Evolutionary conservation across 768 basidiomycete genomes (phyloP), one percentile per base, ranked within the genome.

Genomic region (Suillus subaureus): DNA sequence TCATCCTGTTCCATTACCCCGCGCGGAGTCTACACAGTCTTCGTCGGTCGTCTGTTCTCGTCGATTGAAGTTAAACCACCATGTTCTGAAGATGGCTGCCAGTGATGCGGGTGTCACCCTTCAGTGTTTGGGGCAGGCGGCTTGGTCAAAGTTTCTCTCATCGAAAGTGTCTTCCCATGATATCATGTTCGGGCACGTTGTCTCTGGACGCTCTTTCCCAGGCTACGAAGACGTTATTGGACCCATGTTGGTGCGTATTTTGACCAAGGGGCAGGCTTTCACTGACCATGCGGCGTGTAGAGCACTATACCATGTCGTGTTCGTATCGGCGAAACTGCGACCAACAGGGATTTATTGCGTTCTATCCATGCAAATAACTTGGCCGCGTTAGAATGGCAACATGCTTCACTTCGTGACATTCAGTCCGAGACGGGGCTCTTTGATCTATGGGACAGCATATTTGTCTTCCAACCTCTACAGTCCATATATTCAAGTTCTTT

Each of bases 251-350:
- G 83, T 84, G 61, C 68, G 81, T 72, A 35, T n/a, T 42, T 60
- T 47, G 4, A 58, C 54, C 35, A 16, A 42, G 23, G n/a, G 23
- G 13, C 5, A n/a, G n/a, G 15, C 33, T 21, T 35, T 6, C 16
- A 12, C 16, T 61, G 31, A 65, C 31, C 12, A 35, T 33, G 9
- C 23, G 47, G 8, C 13, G 21, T 42, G n/a, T 31, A 84, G 83
- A 84, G 82, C 66, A 84, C 83, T 1, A 72, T 84, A 21, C 83
- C 83, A 7, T 83, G 77, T 61, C 79, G 83, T 11, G 70, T 84
- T 57, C 73, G 63, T n/a, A 51, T 84, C 39, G 66, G 64, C 13
- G 61, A 55, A 16, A 55, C 55, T 6, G 63, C 69, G 52, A 69
- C 57, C 5, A 82, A 80, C 63, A 72, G 71, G 40, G 77, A 77